Base-by-base conservation (phyloP, 441 rosid species). In the Pelargonium cotyledonis region DNA sequence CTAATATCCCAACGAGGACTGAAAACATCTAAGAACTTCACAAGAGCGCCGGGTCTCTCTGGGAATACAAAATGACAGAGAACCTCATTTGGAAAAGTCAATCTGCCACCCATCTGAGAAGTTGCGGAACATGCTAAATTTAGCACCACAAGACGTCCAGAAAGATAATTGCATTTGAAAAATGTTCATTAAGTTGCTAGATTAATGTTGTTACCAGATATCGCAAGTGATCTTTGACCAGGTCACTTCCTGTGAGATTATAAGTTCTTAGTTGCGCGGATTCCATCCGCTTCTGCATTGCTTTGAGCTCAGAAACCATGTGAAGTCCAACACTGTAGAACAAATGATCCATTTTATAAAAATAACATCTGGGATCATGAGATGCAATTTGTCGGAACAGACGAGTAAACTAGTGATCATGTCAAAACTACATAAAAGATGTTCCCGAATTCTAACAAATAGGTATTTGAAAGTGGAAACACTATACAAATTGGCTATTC, bases 1-100 rank as follows among this genome's bases (percentile, higher is more conserved):
- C 85, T 91, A 38, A 94, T 94, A 85, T 94, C 88, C 97, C 99
- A 94, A 14, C 87, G 87, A 7, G 98, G 95, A 82, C 97, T 93
- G 75, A 91, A 87, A 21, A 90, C 67, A 68, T 89, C 86, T 80
- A 93, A 83, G 82, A 93, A 93, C 86, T 89, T 88, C 95, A 89
- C 82, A 66, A 91, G 80, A 66, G 97, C 83, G 67, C 98, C 97
- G 3, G 95, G 97, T 73, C 93, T 88, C 84, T 93, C 97, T 0
- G 98, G 97, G 77, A 93, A 93, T 16, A 86, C 74, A 73, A 91
- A 93, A 21, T 68, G 90, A 69, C 92, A 93, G 63, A 93, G 87
- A 72, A 85, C 75, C 82, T 93, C 98, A 19, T 91, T 80, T 69
- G 76, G 81, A 73, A 86, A 80, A 47, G 67, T 79, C 66, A 83